Evolutionary conservation across 257 asterid species (phyloP).

Genomic region (Primulina tabacum): DNA sequence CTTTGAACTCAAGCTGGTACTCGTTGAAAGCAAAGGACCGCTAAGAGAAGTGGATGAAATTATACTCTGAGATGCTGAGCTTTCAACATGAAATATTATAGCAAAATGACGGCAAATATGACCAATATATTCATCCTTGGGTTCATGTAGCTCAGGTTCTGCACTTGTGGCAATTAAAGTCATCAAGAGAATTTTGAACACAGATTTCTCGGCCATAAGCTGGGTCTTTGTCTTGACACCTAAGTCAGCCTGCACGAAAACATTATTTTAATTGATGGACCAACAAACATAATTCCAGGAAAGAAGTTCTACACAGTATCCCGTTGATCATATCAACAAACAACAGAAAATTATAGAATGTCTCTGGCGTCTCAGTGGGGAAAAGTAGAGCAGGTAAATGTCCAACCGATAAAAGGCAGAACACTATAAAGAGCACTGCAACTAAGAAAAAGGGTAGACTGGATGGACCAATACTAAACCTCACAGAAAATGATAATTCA

Average conservation of each 20-base stretch:
- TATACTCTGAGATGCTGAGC: slow-evolving; percentile 50
- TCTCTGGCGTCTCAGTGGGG: slow-evolving; percentile 13
- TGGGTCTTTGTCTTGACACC: slow-evolving; percentile 99
- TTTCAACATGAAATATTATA: slow-evolving; percentile 80
- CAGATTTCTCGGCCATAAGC: slow-evolving; percentile 97
- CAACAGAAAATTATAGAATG: slow-evolving; percentile 11
- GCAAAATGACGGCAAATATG: slow-evolving; percentile 94
- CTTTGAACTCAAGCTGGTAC: slow-evolving; percentile 53
- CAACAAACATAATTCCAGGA: slow-evolving; percentile 5
- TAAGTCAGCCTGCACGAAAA: slow-evolving; percentile 81
- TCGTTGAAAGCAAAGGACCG: slow-evolving; percentile 56
- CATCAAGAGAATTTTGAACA: slow-evolving; percentile 89
- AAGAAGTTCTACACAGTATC: not conserved
- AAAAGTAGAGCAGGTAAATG: slow-evolving; percentile 5
- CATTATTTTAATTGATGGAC: slow-evolving; percentile 9
- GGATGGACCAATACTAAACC: slow-evolving; percentile 5
- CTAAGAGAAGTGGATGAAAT: slow-evolving; percentile 49
- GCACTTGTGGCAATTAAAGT: slow-evolving; percentile 94
- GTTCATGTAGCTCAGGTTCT: slow-evolving; percentile 75
- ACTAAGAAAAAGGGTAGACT: not conserved
- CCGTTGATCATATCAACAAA: slow-evolving; percentile 2
- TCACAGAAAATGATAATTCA: slow-evolving; percentile 19
- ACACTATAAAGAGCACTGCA: slow-evolving; percentile 4
- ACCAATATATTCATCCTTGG: slow-evolving; percentile 75
- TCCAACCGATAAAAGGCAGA: slow-evolving; percentile 6